Evolutionary conservation across 1,139 yeast genomes (phyloP).

Genomic region (Geotrichum citri-aurantii): DNA sequence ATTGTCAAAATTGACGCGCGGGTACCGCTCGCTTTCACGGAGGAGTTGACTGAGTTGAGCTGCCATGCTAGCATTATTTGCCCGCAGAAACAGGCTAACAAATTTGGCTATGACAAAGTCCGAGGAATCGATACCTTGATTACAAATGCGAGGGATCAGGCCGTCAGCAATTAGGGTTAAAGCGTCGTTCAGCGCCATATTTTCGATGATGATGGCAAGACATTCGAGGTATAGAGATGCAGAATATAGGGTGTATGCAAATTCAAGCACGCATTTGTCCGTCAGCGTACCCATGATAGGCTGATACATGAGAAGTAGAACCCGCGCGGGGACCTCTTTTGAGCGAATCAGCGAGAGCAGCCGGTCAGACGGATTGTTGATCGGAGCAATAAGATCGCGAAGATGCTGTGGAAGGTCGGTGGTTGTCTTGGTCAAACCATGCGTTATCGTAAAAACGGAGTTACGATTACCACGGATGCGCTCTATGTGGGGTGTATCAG

Average conservation of each 20-base stretch:
- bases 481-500: neutral
- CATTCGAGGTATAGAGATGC: slow-evolving; percentile 4
- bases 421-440: slow-evolving; percentile 11
- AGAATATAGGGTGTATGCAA: slow-evolving; percentile 7
- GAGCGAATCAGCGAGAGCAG: slow-evolving; percentile 9
- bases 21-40: neutral
- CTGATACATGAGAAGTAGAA: slow-evolving; percentile 5
- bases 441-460: neutral
- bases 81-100: neutral
- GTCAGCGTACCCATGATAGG: slow-evolving; percentile 9
- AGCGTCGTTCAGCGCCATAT: slow-evolving; percentile 8
- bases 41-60: slow-evolving; percentile 9
- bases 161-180: neutral
- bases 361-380: slow-evolving; percentile 12
- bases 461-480: slow-evolving; percentile 5
- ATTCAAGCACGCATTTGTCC: slow-evolving; percentile 8
- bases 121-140: neutral
- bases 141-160: slow-evolving; percentile 2
- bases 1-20: neutral
- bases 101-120: slow-evolving; percentile 2
- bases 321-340: slow-evolving; percentile 9
- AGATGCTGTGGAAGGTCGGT: slow-evolving; percentile 6
- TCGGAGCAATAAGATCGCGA: slow-evolving; percentile 1
- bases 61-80: slow-evolving; percentile 8
- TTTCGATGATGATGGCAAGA: slow-evolving; percentile 7